These are phyloP conservation scores for Torulaspora franciscae DNA, from an alignment of 805 yeast genomes.

Conservation along the genomic window DNA sequence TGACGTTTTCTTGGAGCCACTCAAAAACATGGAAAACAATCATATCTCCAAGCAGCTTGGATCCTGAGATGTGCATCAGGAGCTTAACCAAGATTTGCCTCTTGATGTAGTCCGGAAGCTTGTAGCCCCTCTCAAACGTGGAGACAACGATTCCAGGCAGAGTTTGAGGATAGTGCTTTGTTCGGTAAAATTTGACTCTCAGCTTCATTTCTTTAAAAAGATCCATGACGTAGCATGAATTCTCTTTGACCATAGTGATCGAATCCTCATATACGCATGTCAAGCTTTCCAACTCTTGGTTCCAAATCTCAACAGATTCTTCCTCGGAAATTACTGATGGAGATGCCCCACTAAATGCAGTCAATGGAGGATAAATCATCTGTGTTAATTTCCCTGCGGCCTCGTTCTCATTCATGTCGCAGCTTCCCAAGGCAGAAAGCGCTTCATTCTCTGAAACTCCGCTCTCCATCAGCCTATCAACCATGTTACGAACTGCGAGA, in stretches of 20 bases:
- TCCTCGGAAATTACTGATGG: conserved; percentile 16
- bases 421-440: conserved; percentile 41
- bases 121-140: conserved; percentile 39
- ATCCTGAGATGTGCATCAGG: conserved; percentile 40
- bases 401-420: conserved; percentile 43
- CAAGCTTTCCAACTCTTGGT: conserved; percentile 68
- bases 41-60: conserved; percentile 59
- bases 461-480: conserved; percentile 54
- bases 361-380: conserved; percentile 26
- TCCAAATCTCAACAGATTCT: conserved; percentile 54
- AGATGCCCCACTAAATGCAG: neutral
- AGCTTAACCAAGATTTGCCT: conserved; percentile 49
- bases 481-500: conserved; percentile 47
- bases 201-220: conserved; percentile 34
- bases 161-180: conserved; percentile 55
- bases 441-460: conserved; percentile 71
- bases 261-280: conserved; percentile 52
- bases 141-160: conserved; percentile 66
- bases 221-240: conserved; percentile 32
- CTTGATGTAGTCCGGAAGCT: conserved; percentile 67
- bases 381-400: conserved; percentile 51
- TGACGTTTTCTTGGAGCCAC: conserved; percentile 66
- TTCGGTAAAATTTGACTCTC: conserved; percentile 41
- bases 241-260: conserved; percentile 32
- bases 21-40: conserved; percentile 65